These are phyloP conservation scores for Calonectria pseudoturangicola DNA, from an alignment of 2,329 filamentous ascomycete species.

Conservation along the genomic window DNA sequence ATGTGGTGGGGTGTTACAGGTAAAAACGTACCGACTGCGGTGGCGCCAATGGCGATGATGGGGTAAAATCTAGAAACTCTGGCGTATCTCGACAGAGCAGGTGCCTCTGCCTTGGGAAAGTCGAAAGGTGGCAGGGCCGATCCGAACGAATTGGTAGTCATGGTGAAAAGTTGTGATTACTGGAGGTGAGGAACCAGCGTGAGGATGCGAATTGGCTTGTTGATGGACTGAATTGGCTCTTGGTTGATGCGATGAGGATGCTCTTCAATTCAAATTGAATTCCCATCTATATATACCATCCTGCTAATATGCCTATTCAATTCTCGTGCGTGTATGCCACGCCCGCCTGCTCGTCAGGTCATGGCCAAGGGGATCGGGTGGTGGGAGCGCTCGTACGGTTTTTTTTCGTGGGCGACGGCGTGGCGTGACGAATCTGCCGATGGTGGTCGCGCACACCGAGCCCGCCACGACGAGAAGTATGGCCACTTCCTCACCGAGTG, in stretches of 20 bases:
- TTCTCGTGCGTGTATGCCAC: neutral
- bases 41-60: constrained; percentile 22
- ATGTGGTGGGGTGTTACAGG: neutral
- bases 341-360: constrained; percentile 11
- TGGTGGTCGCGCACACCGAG: neutral
- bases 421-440: constrained; percentile 32
- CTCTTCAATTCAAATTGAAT: constrained; percentile 20
- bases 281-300: constrained; percentile 33
- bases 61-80: constrained; percentile 23
- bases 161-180: constrained; percentile 9
- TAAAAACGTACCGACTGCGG: constrained; percentile 19
- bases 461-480: constrained; percentile 1
- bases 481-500: constrained; percentile 32
- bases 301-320: constrained; percentile 2
- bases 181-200: neutral
- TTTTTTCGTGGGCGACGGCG: constrained; percentile 20
- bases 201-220: constrained; percentile 11
- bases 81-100: constrained; percentile 26
- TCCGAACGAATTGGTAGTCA: constrained; percentile 35
- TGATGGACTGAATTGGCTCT: constrained; percentile 5
- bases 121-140: constrained; percentile 31
- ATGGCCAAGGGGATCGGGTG: constrained; percentile 15
- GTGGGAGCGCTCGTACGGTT: constrained; percentile 32
- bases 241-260: neutral
- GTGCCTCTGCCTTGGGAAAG: constrained; percentile 26